A percentile compares a stretch with the other conserved stretches of the same genome.
Evolutionary conservation across 257 asterid genomes (phyloP).

Genomic region (Solanum stenotomum): DNA sequence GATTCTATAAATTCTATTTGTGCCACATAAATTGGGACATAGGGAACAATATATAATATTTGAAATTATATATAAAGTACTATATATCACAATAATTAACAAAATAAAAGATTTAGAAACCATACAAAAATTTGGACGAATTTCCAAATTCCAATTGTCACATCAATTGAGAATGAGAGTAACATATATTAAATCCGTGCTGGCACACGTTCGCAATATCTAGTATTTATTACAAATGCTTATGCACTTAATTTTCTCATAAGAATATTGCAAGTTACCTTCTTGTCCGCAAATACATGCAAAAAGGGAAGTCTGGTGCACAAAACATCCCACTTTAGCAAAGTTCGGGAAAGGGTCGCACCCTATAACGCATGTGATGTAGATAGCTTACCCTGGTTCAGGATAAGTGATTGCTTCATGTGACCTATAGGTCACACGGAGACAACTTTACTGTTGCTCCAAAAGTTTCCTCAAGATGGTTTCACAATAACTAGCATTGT

Average conservation of each 20-base stretch:
- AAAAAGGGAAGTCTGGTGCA: neutral
- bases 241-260: neutral
- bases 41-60: too few species aligned
- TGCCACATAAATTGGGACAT: neutral
- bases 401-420: neutral
- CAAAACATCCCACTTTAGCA: neutral
- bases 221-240: neutral
- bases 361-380: neutral
- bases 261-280: neutral
- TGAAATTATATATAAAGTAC: too few species aligned
- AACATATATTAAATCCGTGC: neutral
- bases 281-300: neutral
- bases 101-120: too few species aligned
- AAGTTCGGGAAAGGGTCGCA: neutral
- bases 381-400: neutral
- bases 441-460: neutral
- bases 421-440: neutral
- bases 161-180: neutral
- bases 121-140: too few species aligned
- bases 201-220: neutral
- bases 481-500: slow-evolving; percentile 39
- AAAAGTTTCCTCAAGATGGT: slow-evolving; percentile 40
- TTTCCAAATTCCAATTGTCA: neutral
- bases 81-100: too few species aligned
- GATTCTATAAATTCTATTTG: too few species aligned